Evolutionary conservation across 1,284 basidiomycete species (phyloP).

Genomic region (Papiliotrema fonsecae): DNA sequence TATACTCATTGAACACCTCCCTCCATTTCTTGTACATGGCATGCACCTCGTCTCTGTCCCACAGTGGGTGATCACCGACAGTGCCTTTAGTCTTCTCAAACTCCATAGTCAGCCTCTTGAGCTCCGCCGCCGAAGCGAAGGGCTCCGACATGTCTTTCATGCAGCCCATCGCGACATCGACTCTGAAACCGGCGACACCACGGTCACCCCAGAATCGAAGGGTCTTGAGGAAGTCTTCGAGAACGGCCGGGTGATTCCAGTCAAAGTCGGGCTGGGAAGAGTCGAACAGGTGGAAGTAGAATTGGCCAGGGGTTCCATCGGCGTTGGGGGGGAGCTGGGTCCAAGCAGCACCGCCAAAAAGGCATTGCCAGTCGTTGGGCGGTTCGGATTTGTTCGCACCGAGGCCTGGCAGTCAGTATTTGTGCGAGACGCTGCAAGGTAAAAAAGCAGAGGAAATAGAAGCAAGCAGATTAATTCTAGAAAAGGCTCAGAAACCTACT

Average conservation of each 20-base stretch:
- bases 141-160: conserved; percentile 19
- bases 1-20: conserved; percentile 40
- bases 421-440: no score
- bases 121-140: conserved; percentile 9
- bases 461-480: no score
- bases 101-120: conserved; percentile 6
- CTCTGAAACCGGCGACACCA: conserved; percentile 66
- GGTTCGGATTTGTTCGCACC: conserved; percentile 52
- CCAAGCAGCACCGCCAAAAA: conserved; percentile 70
- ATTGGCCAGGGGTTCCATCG: conserved; percentile 58
- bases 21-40: conserved; percentile 39
- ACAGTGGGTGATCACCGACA: conserved; percentile 23
- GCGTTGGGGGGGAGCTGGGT: conserved; percentile 67
- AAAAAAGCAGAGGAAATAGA: no score
- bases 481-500: conserved; percentile 26
- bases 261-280: conserved; percentile 70
- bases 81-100: conserved; percentile 18
- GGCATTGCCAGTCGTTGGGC: conserved; percentile 67
- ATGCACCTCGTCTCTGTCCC: conserved; percentile 35
- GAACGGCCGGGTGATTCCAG: conserved; percentile 64
- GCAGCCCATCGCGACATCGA: conserved; percentile 27
- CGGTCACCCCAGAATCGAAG: conserved; percentile 68
- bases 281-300: conserved; percentile 67
- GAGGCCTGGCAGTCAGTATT: conserved; percentile 8
- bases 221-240: conserved; percentile 60